These are phyloP conservation scores for Umbelopsis ramanniana DNA, from an alignment of 192 early-diverging fungal species.

Conservation along the genomic window DNA sequence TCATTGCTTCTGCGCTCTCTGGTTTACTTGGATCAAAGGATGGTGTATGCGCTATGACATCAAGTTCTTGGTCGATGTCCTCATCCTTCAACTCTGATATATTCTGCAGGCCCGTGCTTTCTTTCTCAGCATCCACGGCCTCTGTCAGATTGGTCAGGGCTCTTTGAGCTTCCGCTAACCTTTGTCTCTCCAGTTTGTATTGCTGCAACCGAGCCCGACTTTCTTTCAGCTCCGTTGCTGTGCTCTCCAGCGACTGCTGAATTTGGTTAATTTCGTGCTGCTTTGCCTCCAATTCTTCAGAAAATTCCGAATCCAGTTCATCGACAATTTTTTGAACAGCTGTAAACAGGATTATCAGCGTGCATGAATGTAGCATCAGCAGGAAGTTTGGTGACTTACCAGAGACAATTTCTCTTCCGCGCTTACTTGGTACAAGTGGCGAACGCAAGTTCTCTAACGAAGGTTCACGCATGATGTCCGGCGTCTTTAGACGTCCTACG, in stretches of 20 bases:
- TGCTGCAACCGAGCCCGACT: conserved; percentile 58
- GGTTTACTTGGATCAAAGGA: neutral
- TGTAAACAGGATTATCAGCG: conserved; percentile 20
- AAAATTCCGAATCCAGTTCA: conserved; percentile 71
- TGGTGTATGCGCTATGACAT: conserved; percentile 4
- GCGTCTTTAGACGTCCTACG: neutral
- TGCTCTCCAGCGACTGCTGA: conserved; percentile 56
- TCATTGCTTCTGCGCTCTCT: neutral
- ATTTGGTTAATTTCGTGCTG: conserved; percentile 60
- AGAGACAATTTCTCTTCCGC: conserved; percentile 37
- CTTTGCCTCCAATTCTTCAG: conserved; percentile 60
- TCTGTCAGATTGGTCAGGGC: conserved; percentile 64
- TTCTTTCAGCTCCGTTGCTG: conserved; percentile 60
- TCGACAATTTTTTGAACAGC: conserved; percentile 74
- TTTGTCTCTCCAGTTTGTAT: conserved; percentile 47
- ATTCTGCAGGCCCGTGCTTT: conserved; percentile 7
- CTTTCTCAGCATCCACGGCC: conserved; percentile 41
- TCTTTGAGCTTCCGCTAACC: conserved; percentile 59
- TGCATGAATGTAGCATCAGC: neutral
- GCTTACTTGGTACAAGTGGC: conserved; percentile 23
- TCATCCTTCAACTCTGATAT: conserved; percentile 4
- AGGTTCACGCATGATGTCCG: conserved; percentile 8
- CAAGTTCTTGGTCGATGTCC: conserved; percentile 24
- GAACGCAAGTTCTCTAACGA: neutral
- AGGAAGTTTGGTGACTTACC: conserved; percentile 1